phyloP scores from a whole-genome alignment of 225 moss, liverwort and hornwort species.

The Rhytidiadelphus loreus region DNA sequence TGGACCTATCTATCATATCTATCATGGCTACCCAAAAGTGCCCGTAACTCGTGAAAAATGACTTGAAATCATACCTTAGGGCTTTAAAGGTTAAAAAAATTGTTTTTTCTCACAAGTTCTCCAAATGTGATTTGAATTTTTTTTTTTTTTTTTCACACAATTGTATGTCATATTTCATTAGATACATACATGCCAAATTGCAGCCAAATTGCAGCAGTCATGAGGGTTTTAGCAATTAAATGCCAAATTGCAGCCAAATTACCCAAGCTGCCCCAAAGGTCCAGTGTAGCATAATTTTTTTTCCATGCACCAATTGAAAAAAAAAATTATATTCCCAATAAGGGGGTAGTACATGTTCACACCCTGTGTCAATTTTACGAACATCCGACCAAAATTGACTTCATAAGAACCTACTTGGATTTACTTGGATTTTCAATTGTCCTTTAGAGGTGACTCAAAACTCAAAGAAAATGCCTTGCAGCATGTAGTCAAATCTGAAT shows the following conservation, averaged over 20 bases:
- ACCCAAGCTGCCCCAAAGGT: background rate
- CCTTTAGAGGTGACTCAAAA: background rate
- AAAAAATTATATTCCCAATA: background rate
- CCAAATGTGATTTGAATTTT: background rate
- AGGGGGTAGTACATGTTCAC: background rate
- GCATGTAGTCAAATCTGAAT: background rate
- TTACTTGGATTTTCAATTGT: background rate
- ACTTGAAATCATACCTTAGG: background rate
- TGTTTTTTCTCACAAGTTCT: background rate
- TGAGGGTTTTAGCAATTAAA: background rate
- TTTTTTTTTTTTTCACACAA: background rate
- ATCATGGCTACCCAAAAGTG: rapidly evolving
- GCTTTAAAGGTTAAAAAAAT: background rate
- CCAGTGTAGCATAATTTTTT: background rate
- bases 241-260: background rate
- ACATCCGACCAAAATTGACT: background rate
- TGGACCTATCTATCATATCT: background rate
- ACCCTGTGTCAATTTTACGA: background rate
- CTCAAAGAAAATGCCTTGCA: background rate
- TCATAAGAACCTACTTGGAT: background rate
- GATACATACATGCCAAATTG: background rate
- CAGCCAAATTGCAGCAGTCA: background rate
- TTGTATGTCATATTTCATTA: background rate
- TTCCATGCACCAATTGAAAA: background rate
- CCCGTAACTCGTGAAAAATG: rapidly evolving